phyloP scores from a whole-genome alignment of 805 yeast genomes.

The Isabelozyma heimii region DNA sequence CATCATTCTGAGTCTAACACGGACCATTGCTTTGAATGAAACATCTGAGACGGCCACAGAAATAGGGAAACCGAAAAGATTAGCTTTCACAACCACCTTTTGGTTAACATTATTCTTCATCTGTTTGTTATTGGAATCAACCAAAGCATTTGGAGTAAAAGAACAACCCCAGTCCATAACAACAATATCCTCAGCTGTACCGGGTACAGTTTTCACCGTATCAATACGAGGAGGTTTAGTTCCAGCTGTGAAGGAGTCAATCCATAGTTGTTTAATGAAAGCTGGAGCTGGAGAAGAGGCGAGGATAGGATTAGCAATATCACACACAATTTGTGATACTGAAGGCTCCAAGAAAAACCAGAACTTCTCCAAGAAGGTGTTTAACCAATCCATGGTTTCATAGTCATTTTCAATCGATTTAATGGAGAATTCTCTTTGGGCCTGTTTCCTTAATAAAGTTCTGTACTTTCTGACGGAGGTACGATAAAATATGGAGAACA shows the following conservation, averaged over 20 bases:
- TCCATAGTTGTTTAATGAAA: conserved; percentile 78
- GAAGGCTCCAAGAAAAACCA: conserved; percentile 93
- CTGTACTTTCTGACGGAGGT: conserved; percentile 81
- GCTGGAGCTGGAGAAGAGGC: conserved; percentile 79
- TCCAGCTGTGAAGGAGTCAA: conserved; percentile 87
- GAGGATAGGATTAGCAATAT: conserved; percentile 78
- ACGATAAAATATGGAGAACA: conserved; percentile 71
- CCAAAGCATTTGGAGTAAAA: conserved; percentile 85
- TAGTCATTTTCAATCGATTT: conserved; percentile 81
- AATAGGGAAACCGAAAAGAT: conserved; percentile 76
- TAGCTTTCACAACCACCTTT: conserved; percentile 70
- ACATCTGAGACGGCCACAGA: conserved; percentile 81
- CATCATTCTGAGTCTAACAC: conserved; percentile 89
- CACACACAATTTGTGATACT: conserved; percentile 78
- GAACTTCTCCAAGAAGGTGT: conserved; percentile 81
- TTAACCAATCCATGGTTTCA: conserved; percentile 95
- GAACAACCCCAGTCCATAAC: conserved; percentile 98
- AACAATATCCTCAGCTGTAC: conserved; percentile 88
- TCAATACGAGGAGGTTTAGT: conserved; percentile 95
- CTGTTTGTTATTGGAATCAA: conserved; percentile 84
- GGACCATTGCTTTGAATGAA: conserved; percentile 68
- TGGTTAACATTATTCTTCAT: conserved; percentile 82
- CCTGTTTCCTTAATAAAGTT: conserved; percentile 66
- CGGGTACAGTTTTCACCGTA: conserved; percentile 80
- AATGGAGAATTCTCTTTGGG: conserved; percentile 83